A percentile compares a stretch with the other conserved stretches of the same genome.
phyloP scores from a whole-genome alignment of 768 basidiomycete species.

The Tephrocybe sp. region DNA sequence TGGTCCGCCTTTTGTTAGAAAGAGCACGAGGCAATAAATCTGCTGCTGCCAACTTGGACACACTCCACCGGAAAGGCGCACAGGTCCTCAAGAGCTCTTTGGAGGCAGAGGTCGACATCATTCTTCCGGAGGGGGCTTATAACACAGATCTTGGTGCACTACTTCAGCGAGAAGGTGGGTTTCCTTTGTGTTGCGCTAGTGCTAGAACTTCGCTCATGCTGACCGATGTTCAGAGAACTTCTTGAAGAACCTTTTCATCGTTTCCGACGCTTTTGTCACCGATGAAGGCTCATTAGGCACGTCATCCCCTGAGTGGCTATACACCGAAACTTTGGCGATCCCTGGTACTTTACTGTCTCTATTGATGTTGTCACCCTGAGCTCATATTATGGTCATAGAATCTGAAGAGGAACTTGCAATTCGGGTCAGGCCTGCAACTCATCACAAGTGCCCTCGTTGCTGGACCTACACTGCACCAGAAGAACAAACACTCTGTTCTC shows the following conservation, averaged over 20 bases:
- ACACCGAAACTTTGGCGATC: slow-evolving; percentile 38
- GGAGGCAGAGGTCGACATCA: slow-evolving; percentile 72
- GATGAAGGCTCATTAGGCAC: slow-evolving; percentile 42
- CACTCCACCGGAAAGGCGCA: background rate
- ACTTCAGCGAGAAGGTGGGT: slow-evolving; percentile 44
- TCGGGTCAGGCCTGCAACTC: slow-evolving; percentile 57
- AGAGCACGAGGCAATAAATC: slow-evolving; percentile 75
- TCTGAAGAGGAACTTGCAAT: slow-evolving; percentile 38
- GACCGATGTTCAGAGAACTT: slow-evolving; percentile 45
- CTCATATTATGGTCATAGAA: slow-evolving; percentile 14
- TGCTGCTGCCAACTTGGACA: slow-evolving; percentile 19
- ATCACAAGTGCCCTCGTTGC: slow-evolving; percentile 84
- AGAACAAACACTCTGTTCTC: slow-evolving; percentile 54
- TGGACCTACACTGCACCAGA: slow-evolving; percentile 70
- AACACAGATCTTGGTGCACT: slow-evolving; percentile 27
- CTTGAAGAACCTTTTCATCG: slow-evolving; percentile 76
- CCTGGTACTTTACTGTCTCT: slow-evolving; percentile 45
- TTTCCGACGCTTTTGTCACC: slow-evolving; percentile 62
- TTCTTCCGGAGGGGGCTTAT: slow-evolving; percentile 38
- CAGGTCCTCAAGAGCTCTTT: slow-evolving; percentile 69
- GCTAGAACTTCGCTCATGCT: background rate
- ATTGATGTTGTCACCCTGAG: background rate
- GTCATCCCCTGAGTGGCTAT: slow-evolving; percentile 45
- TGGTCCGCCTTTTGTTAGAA: slow-evolving; percentile 69
- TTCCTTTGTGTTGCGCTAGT: background rate